Base-by-base conservation (phyloP, 2,329 filamentous ascomycete genomes). In the Hansfordia pulvinata region DNA sequence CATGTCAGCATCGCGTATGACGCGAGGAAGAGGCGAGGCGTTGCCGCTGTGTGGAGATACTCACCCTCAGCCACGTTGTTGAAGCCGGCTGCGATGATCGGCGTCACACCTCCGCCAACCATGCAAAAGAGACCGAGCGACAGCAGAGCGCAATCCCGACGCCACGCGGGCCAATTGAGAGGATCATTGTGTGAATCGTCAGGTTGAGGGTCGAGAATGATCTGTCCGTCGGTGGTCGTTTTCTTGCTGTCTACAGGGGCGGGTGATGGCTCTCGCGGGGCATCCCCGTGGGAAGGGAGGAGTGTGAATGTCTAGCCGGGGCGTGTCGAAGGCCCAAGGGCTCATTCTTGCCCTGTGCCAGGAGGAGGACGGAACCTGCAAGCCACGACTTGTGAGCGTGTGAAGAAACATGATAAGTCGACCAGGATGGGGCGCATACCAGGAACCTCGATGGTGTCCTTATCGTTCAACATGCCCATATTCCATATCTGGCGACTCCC, bases 121-220 rank as follows among this genome's bases (percentile, higher is more conserved):
- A 94, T 80, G 51, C 85, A 93, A 52, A 93, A 93, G 42, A 93
- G 77, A 2, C 88, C 88, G 4, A 96, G 60, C 0, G 79, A 88
- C 1, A 93, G 41, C 34, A 96, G 54, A 1, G 88, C 83, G 14
- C 64, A 51, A 49, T 96, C 84, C 49, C 88, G 66, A 20, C 83
- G 70, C 75, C 82, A 83, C 6, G 65, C 57, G 0, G 81, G 75
- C 88, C 88, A 96, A 48, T 96, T 96, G 30, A 96, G 57, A 2
- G 88, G 88, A 42, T 96, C 88, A 37, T 96, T 94, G 27, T 66
- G 60, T 0, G 82, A 85, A 27, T 94, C 85, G 32, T 94, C 85
- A 0, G 88, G 88, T 47, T 96, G 88, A 0, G 88, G 88, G 0
- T 92, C 79, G 10, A 96, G 59, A 29, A 96, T 84, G 41, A 94